A percentile compares a stretch with the other conserved stretches of the same genome.
phyloP scores from a whole-genome alignment of 2,329 filamentous ascomycete species.

The Pezicula rhizophila region DNA sequence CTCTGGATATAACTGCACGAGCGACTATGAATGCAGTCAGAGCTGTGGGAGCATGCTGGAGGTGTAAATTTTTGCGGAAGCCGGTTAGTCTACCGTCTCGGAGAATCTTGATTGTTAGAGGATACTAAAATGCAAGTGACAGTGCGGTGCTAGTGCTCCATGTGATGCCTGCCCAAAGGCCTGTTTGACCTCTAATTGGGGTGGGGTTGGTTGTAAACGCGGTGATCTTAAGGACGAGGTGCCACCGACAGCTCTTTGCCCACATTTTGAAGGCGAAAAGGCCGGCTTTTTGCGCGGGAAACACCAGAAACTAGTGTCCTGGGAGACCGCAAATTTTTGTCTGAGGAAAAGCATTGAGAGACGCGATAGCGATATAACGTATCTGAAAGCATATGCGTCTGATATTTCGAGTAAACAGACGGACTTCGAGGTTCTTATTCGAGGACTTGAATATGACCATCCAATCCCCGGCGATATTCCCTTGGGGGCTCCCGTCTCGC shows the following conservation, averaged over 20 bases:
- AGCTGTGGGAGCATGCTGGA: constrained; percentile 9
- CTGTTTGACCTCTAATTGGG: constrained; percentile 7
- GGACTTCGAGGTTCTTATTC: too few relatives aligned
- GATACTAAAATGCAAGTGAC: background rate
- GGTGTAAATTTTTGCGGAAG: constrained; percentile 12
- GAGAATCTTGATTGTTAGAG: background rate
- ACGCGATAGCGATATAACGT: background rate
- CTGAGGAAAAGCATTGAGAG: background rate
- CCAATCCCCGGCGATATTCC: too few relatives aligned
- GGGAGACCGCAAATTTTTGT: background rate
- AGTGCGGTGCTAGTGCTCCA: constrained; percentile 8
- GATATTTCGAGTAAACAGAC: too few relatives aligned
- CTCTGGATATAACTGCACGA: constrained; percentile 2
- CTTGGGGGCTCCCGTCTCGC: background rate
- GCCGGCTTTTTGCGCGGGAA: too few relatives aligned
- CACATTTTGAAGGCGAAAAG: background rate
- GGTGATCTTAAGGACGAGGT: constrained; percentile 5
- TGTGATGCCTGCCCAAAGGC: constrained; percentile 8
- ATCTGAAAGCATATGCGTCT: too few relatives aligned
- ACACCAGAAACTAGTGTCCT: too few relatives aligned
- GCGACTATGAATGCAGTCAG: constrained; percentile 9
- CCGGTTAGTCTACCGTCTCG: constrained; percentile 1
- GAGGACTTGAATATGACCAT: too few relatives aligned
- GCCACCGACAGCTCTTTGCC: constrained; percentile 3
- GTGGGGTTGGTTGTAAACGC: constrained; percentile 7